Evolutionary conservation across 1,284 basidiomycete species (phyloP), one percentile per base, ranked within the genome.

Genomic region (Heterobasidion occidentale): DNA sequence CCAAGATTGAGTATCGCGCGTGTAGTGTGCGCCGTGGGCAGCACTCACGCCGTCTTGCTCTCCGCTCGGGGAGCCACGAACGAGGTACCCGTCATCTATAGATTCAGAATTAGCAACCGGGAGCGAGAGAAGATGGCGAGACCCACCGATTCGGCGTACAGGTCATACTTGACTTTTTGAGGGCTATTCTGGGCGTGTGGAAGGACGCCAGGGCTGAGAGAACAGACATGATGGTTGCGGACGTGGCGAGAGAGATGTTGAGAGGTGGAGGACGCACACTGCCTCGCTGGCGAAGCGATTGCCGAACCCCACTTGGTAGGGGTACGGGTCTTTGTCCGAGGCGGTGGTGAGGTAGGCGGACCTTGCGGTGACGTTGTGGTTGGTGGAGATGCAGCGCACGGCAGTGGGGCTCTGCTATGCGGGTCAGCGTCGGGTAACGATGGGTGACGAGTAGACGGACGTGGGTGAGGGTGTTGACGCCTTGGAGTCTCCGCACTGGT

Each of bases 141-240:
- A 66, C 76, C 58, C 58, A 83, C 80, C 56, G 73, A 73, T 65
- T 86, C 84, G 3, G 77, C 74, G 62, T 86, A 86, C 9, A 86
- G 70, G 53, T 78, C 82, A 64, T 83, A 83, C 61, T 80, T 80
- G 65, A 70, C 72, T 62, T 79, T 80, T 68, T 86, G 84, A 0
- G 85, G 84, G 56, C 69, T 78, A 64, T 86, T 84, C 67, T 84
- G 83, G 0, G 70, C 79, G 35, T 73, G 58, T 0, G 77, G 77
- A 0, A 88, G 74, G 1, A 74, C 73, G 7, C 77, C 78, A 1
- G 81, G 81, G 11, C 38, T 42, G 38, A 12, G 38, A 11, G 54
- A 53, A 9, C 27, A 45, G 54, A 33, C 54, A 36, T 2, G 33
- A 2, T 20, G 7, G 20, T 48, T 48, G 27, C 47, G 35, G 9